Conservation (phyloP, 2,329 filamentous ascomycete genomes). For the Pyrenophora tritici-repentis region DNA sequence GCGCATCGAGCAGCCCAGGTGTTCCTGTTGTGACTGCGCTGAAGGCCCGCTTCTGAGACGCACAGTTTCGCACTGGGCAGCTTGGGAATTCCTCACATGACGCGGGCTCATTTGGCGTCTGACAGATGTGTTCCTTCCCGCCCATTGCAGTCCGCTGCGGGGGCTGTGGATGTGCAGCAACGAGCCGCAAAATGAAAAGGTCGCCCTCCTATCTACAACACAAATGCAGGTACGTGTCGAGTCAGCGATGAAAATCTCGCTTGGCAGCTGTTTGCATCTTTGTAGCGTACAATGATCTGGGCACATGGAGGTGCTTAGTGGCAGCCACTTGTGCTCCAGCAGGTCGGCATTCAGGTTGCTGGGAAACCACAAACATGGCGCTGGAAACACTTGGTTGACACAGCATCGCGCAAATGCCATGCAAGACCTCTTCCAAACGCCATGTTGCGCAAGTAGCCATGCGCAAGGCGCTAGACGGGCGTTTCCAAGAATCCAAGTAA, state of each 20-base stretch:
- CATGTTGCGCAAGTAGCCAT: slow-evolving; percentile 5
- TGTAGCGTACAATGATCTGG: neutral
- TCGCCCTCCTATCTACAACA: neutral
- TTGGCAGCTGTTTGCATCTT: neutral
- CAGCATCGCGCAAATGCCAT: slow-evolving; percentile 5
- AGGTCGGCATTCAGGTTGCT: slow-evolving; percentile 9
- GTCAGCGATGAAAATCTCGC: neutral
- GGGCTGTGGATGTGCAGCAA: neutral
- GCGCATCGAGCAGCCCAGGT: neutral
- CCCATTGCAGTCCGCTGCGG: neutral
- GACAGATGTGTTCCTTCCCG: slow-evolving; percentile 1
- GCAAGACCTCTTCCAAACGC: slow-evolving; percentile 4
- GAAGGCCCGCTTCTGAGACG: neutral
- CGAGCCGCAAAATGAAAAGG: neutral
- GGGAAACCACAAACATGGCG: slow-evolving; percentile 21
- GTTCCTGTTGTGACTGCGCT: neutral
- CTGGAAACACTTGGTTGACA: slow-evolving; percentile 8
- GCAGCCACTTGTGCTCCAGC: neutral
- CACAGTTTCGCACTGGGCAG: neutral
- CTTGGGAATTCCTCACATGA: neutral
- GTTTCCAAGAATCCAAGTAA: slow-evolving; percentile 10
- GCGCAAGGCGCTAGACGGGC: slow-evolving; percentile 17
- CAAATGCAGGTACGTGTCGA: neutral
- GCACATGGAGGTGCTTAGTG: neutral
- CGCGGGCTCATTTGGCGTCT: neutral